A percentile compares a stretch with the other conserved stretches of the same genome.
Conservation (phyloP, 306 rosid genomes). For the Prosopis cineraria region DNA sequence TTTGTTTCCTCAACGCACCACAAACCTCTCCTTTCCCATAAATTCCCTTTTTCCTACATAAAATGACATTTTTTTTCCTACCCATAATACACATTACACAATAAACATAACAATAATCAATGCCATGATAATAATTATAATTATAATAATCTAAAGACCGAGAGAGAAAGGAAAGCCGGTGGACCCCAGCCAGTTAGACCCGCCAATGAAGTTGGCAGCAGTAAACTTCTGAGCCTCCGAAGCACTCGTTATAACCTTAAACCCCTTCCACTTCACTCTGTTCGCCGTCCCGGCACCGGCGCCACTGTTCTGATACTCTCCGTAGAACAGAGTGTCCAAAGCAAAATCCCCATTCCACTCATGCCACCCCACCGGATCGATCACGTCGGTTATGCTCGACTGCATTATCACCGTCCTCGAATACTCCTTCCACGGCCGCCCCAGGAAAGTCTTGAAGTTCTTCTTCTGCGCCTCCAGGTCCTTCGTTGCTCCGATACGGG, state of each 20-base stretch:
- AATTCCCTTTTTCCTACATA: not conserved
- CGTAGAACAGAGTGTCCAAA: slow-evolving; percentile 52
- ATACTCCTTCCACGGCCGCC: slow-evolving; percentile 78
- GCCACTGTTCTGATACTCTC: slow-evolving; percentile 62
- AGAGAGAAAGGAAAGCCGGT: slow-evolving; percentile 65
- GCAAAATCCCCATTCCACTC: slow-evolving; percentile 66
- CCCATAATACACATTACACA: not conserved
- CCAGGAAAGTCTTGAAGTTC: slow-evolving; percentile 60
- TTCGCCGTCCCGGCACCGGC: slow-evolving; percentile 54
- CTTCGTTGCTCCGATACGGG: slow-evolving; percentile 62
- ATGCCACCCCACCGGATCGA: slow-evolving; percentile 68
- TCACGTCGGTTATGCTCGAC: slow-evolving; percentile 48
- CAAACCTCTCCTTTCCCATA: not conserved
- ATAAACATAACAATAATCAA: not conserved
- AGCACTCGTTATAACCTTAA: slow-evolving; percentile 52
- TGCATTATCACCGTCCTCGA: slow-evolving; percentile 78
- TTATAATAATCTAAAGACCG: slow-evolving; percentile 43
- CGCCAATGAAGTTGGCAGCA: slow-evolving; percentile 52
- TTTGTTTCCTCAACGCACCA: not conserved
- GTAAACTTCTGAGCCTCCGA: slow-evolving; percentile 57
- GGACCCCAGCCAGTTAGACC: slow-evolving; percentile 57
- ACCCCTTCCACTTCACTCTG: slow-evolving; percentile 74
- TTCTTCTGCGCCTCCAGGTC: slow-evolving; percentile 41
- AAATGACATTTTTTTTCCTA: not conserved
- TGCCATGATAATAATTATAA: not conserved